These are phyloP conservation scores for Aspergillus thermomutatus DNA, from an alignment of 2,329 filamentous ascomycete species.

Conservation along the genomic window DNA sequence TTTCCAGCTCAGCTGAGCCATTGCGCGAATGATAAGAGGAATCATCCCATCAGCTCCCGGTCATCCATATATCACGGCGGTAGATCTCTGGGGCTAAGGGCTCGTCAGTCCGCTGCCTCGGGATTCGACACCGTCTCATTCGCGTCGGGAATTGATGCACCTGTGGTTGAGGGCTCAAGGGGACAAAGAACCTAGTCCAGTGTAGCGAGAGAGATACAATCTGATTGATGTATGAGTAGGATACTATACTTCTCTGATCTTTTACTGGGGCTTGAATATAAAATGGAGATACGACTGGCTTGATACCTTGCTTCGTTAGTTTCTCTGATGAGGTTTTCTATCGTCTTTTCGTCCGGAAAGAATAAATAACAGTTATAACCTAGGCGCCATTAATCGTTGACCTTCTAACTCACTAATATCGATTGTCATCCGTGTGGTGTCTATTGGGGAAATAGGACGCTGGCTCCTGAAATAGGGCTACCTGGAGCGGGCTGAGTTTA, in stretches of 20 bases:
- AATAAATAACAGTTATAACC: background rate
- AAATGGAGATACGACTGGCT: background rate
- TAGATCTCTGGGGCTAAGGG: background rate
- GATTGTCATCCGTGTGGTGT: too few relatives aligned
- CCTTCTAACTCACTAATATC: too few relatives aligned
- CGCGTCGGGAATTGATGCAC: background rate
- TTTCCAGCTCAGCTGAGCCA: conserved; percentile 27
- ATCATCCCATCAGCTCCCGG: background rate
- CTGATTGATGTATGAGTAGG: conserved; percentile 7
- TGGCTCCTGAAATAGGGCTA: background rate
- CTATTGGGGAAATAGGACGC: background rate
- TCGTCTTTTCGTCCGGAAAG: background rate
- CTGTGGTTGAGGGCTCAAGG: background rate
- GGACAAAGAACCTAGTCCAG: background rate
- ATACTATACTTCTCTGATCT: background rate
- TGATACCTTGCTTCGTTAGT: background rate
- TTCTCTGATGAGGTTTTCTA: background rate
- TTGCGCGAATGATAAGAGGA: background rate
- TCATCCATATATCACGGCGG: background rate
- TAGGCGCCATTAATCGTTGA: background rate
- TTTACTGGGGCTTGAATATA: background rate
- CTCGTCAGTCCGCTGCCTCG: background rate
- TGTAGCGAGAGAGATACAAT: background rate
- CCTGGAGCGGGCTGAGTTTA: background rate
- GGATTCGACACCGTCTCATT: background rate